Conservation (phyloP, 352 stramenopile species). For the Thalassiosira mediterranea region DNA sequence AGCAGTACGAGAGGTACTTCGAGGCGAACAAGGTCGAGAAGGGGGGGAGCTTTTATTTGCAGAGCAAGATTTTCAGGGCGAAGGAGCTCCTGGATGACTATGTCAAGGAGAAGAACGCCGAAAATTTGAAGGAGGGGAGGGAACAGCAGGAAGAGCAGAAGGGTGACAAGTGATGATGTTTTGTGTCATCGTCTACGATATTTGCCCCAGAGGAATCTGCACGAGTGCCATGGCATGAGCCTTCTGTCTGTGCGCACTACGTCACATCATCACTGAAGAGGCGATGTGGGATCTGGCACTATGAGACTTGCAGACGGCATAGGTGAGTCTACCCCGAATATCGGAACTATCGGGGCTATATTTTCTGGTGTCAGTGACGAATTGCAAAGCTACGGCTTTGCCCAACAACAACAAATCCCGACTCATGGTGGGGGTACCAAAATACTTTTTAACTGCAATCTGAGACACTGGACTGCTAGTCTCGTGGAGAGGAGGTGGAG, state of each 20-base stretch:
- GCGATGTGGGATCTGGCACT: not conserved
- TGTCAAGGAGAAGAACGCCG: constrained; percentile 67
- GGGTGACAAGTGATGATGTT: not conserved
- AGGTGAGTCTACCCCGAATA: too few species aligned
- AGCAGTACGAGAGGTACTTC: constrained; percentile 87
- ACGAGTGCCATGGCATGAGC: not conserved
- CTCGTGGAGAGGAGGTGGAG: too few species aligned
- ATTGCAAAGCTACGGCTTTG: constrained; percentile 26
- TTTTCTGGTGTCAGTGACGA: too few species aligned
- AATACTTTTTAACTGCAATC: constrained; percentile 63
- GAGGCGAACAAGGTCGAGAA: constrained; percentile 84
- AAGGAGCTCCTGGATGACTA: constrained; percentile 86
- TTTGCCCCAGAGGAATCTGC: not conserved
- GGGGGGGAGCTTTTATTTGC: constrained; percentile 87
- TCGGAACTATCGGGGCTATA: too few species aligned
- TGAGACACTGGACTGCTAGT: too few species aligned
- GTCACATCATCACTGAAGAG: not conserved
- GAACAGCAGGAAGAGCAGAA: constrained; percentile 4
- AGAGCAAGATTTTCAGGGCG: constrained; percentile 86
- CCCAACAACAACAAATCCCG: constrained; percentile 32
- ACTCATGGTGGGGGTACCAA: constrained; percentile 36
- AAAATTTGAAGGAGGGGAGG: constrained; percentile 28
- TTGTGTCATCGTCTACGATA: not conserved
- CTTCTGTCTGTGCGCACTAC: not conserved
- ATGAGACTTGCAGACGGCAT: not conserved